Evolutionary conservation across 306 rosid genomes (phyloP), one percentile per base, ranked within the genome.

Genomic region (Cyclanthera cordifolia): DNA sequence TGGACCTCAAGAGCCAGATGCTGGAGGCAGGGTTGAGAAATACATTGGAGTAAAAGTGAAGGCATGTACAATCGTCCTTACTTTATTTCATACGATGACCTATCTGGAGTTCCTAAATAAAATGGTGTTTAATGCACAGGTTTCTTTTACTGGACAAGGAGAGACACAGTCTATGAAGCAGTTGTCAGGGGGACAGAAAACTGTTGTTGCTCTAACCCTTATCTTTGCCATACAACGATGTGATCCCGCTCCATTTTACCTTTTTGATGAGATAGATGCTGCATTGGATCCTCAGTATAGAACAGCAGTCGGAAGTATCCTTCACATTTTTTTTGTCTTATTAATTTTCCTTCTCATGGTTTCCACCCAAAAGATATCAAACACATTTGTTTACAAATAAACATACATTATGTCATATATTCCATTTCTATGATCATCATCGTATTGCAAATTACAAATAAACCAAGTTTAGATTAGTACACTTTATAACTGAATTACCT

Each of bases 261-360:
- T 93, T 53, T 93, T 93, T 69, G 99, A 93, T 72, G 99, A 93
- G 84, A 93, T 90, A 45, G 99, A 93, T 74, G 96, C 96, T 27
- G 99, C 99, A 17, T 80, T 93, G 84, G 99, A 93, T 83, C 99
- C 99, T 55, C 96, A 90, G 71, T 90, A 93, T 88, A 78, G 99
- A 78, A 90, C 96, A 23, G 96, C 99, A 23, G 99, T 93, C 41
- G 99, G 99, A 73, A 87, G 99, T 90, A 93, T 89, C 99, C 96
- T 65, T 77, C 74, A 76, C 76, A 17, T 46, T 25, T 6, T 70
- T 5, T 59, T 73, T 76, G 30, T 53, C 41, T 73, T 24, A 16
- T 19, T 5, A 71, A 56, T 69, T 67, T 48, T 72, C 69, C 43
- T 48, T 8, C 50, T 37, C 49, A 19, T 51, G 66, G 50, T 52